phyloP scores from a whole-genome alignment of 2,329 filamentous ascomycete genomes.

The Calonectria multiphialidica region DNA sequence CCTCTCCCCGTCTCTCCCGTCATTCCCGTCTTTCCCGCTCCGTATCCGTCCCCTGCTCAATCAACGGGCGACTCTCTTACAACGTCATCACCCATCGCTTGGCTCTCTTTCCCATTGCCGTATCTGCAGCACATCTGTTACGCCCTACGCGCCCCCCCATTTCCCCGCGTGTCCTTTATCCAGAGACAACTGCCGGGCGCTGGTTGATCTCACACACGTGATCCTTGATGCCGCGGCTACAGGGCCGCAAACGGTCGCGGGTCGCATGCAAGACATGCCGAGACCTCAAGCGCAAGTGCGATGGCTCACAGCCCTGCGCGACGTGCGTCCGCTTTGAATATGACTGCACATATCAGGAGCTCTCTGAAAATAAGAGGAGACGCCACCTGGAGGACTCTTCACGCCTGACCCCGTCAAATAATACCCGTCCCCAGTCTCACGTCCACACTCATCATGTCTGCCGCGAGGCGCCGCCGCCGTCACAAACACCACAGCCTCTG shows the following conservation, averaged over 20 bases:
- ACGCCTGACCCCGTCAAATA: not conserved
- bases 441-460: not conserved
- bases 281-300: slow-evolving; percentile 68
- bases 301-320: slow-evolving; percentile 64
- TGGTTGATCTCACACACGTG: not conserved
- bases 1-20: not conserved
- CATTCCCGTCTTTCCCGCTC: not conserved
- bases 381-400: slow-evolving; percentile 4
- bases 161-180: not conserved
- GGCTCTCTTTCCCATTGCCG: not conserved
- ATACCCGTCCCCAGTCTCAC: not conserved
- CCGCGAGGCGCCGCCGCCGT: not conserved
- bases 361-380: slow-evolving; percentile 23
- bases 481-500: not conserved
- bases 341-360: slow-evolving; percentile 61
- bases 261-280: slow-evolving; percentile 64
- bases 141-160: not conserved
- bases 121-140: too few relatives aligned
- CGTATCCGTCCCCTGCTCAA: not conserved
- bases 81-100: not conserved
- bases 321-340: slow-evolving; percentile 67
- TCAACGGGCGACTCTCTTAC: not conserved
- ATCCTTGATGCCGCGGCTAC: slow-evolving; percentile 30
- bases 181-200: too few relatives aligned
- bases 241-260: slow-evolving; percentile 53